These are phyloP conservation scores for Pseudogymnoascus sp. DNA, from an alignment of 2,329 filamentous ascomycete genomes.

Conservation along the genomic window DNA sequence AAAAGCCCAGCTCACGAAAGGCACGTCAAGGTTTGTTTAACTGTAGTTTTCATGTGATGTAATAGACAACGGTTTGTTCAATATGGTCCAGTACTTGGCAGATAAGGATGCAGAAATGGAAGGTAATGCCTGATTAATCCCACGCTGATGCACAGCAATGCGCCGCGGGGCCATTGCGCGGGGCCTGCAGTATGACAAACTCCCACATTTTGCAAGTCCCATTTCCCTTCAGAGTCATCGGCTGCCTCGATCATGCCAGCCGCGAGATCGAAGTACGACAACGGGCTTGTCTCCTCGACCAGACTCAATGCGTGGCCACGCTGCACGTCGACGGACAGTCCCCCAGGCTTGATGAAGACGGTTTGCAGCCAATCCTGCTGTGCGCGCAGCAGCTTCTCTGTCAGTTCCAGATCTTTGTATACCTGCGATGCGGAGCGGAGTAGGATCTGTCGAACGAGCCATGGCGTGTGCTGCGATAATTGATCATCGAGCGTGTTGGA, in stretches of 20 bases:
- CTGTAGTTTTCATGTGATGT: not conserved
- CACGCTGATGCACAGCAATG: not conserved
- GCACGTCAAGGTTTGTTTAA: not conserved
- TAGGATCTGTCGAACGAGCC: not conserved
- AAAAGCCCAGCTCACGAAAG: not conserved
- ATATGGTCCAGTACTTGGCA: not conserved
- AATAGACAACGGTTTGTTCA: not conserved
- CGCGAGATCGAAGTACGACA: conserved; percentile 39
- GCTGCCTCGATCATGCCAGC: conserved; percentile 43
- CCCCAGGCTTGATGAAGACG: conserved; percentile 39
- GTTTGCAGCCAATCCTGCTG: conserved; percentile 33
- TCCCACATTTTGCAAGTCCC: not conserved
- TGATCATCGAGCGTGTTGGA: no score
- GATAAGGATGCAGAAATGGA: not conserved
- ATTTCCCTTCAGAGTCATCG: conserved; percentile 26
- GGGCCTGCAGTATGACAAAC: not conserved
- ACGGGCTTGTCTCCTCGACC: conserved; percentile 31
- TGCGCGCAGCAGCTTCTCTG: conserved; percentile 33
- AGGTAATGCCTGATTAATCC: not conserved
- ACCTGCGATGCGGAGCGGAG: not conserved
- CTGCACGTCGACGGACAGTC: conserved; percentile 24
- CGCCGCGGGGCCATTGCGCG: not conserved
- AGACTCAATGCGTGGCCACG: conserved; percentile 36
- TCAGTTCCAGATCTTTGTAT: conserved; percentile 23
- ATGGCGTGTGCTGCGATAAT: not conserved